Evolutionary conservation across 371 early-diverging fungal species (phyloP).

Genomic region (Mucor racemosus): DNA sequence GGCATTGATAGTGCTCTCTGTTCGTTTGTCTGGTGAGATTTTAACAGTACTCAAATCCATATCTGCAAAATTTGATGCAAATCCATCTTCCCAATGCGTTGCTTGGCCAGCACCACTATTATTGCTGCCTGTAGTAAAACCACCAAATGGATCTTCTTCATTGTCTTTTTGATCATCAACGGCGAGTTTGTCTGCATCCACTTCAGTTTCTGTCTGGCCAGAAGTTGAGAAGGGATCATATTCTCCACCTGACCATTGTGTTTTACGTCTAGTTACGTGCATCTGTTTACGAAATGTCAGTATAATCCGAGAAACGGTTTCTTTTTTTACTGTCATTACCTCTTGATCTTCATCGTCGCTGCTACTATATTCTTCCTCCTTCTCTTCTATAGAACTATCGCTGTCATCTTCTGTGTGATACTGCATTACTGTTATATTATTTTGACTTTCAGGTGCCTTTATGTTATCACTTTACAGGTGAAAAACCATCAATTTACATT

Average conservation of each 20-base stretch:
- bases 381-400: background rate
- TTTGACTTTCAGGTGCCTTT: background rate
- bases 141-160: constrained; percentile 49
- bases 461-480: background rate
- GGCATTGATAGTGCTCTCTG: background rate
- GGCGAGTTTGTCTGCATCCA: background rate
- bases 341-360: constrained; percentile 31
- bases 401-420: background rate
- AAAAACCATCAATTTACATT: background rate
- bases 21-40: background rate
- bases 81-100: constrained; percentile 14
- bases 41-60: constrained; percentile 8
- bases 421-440: background rate
- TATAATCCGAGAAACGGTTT: too few species aligned
- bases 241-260: constrained; percentile 9
- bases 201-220: background rate
- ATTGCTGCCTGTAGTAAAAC: constrained; percentile 19
- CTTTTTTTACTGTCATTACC: too few species aligned
- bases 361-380: constrained; percentile 1
- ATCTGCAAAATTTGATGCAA: constrained; percentile 20
- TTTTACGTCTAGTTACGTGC: background rate
- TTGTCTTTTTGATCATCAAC: constrained; percentile 24
- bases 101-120: constrained; percentile 2
- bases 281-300: background rate
- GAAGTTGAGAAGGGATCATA: background rate